Evolutionary conservation across 2,329 filamentous ascomycete species (phyloP).

Genomic region (Trichoderma gracile): DNA sequence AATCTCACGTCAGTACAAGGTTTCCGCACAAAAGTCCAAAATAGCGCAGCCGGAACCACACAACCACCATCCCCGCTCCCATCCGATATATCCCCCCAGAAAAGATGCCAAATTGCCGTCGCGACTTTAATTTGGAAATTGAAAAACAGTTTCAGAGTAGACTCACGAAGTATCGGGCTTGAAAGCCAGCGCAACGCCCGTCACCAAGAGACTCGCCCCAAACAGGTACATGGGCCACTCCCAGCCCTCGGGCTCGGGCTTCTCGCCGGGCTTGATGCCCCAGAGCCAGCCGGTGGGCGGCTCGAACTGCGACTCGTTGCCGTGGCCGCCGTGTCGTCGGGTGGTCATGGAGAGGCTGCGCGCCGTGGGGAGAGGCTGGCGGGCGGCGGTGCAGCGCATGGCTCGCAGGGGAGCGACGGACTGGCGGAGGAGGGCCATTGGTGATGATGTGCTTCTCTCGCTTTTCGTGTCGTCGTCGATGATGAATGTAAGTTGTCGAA

Average conservation of each 20-base stretch:
- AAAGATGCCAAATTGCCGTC: not conserved
- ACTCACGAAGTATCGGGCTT: conserved; percentile 99
- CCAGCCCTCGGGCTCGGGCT: conserved; percentile 95
- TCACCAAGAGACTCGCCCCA: conserved; percentile 73
- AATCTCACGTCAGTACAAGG: conserved; percentile 33
- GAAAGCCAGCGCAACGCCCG: conserved; percentile 82
- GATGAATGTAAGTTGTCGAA: not conserved
- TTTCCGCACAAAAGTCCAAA: conserved; percentile 27
- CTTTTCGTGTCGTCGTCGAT: conserved; percentile 29
- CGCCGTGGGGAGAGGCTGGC: conserved; percentile 37
- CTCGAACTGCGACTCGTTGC: conserved; percentile 77
- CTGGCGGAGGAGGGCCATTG: conserved; percentile 43
- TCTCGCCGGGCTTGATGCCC: conserved; percentile 91
- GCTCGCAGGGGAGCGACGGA: conserved; percentile 42
- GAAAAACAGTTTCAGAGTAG: no score
- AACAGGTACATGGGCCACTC: conserved; percentile 84
- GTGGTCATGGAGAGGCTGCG: conserved; percentile 49
- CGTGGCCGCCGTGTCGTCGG: conserved; percentile 45
- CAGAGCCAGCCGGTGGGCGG: conserved; percentile 90
- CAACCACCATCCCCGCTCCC: not conserved
- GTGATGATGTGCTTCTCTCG: conserved; percentile 21
- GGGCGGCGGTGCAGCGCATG: conserved; percentile 38
- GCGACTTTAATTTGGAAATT: no score
- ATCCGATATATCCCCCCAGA: no score
- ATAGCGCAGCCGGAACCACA: conserved; percentile 31